These are phyloP conservation scores for Fraxinus cuspidata DNA, from an alignment of 257 asterid genomes.

Conservation along the genomic window DNA sequence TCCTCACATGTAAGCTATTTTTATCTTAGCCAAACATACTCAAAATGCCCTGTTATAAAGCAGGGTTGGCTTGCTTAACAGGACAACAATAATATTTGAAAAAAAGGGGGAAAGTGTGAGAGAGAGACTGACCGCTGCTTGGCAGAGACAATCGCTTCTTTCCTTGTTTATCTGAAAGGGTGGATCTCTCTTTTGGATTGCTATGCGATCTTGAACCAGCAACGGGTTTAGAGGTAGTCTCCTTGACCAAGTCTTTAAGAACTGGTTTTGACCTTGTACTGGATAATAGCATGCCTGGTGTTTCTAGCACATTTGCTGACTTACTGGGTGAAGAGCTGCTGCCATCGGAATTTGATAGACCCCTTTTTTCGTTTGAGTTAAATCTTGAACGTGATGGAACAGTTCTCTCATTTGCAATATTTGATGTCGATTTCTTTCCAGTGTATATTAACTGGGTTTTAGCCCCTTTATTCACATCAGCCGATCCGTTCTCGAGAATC, in stretches of 20 bases:
- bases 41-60: background rate
- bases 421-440: conserved; percentile 46
- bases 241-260: conserved; percentile 39
- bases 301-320: conserved; percentile 41
- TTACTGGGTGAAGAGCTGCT: conserved; percentile 57
- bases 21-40: background rate
- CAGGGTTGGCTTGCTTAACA: background rate
- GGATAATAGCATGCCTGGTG: conserved; percentile 30
- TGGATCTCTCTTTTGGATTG: conserved; percentile 74
- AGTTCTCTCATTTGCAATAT: conserved; percentile 38
- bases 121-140: conserved; percentile 44
- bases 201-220: conserved; percentile 59
- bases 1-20: background rate
- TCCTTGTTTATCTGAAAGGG: conserved; percentile 54
- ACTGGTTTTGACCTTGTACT: conserved; percentile 40
- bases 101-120: conserved; percentile 23
- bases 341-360: conserved; percentile 49
- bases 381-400: conserved; percentile 40
- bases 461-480: conserved; percentile 36
- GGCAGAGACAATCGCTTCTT: conserved; percentile 82
- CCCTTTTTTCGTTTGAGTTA: conserved; percentile 43
- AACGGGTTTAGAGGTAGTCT: conserved; percentile 47
- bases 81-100: background rate
- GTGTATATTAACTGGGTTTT: conserved; percentile 35
- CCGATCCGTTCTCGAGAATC: conserved; percentile 42